These are phyloP conservation scores for Rhodotorula sp. DNA, from an alignment of 1,284 basidiomycete genomes.

Conservation along the genomic window DNA sequence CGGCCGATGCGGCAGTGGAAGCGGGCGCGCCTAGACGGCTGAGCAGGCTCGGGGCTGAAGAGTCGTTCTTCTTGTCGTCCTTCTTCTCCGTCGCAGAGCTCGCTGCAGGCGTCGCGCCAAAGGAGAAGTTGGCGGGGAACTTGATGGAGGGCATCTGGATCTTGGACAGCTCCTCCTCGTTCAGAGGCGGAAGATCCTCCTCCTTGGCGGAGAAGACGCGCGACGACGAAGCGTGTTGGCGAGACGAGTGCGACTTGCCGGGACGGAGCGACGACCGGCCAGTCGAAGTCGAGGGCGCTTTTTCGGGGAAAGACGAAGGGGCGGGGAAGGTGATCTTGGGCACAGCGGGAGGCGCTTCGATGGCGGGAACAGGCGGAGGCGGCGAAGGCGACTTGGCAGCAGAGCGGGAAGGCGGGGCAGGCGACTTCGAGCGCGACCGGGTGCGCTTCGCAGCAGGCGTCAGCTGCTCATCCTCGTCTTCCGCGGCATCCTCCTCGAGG, in stretches of 20 bases:
- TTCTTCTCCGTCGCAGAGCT: neutral
- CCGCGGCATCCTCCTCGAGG: neutral
- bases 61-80: constrained; percentile 5
- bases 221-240: constrained; percentile 31
- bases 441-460: neutral
- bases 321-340: constrained; percentile 29
- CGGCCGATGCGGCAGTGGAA: neutral
- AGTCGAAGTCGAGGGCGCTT: constrained; percentile 13
- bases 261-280: constrained; percentile 40
- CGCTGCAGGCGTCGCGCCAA: constrained; percentile 5
- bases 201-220: constrained; percentile 44
- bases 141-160: constrained; percentile 34
- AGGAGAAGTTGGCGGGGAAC: constrained; percentile 34
- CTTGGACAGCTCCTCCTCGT: constrained; percentile 39
- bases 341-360: neutral
- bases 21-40: constrained; percentile 14
- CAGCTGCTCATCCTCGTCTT: neutral
- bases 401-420: neutral
- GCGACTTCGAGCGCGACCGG: constrained; percentile 3
- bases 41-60: constrained; percentile 8
- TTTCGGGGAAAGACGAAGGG: constrained; percentile 24
- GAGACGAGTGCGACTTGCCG: constrained; percentile 39
- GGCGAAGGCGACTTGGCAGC: constrained; percentile 13
- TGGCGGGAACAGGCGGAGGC: neutral
- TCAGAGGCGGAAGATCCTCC: constrained; percentile 42